A percentile compares a stretch with the other conserved stretches of the same genome.
phyloP scores from a whole-genome alignment of 2,329 filamentous ascomycete species.

The Neocatenulostroma microsporum region DNA sequence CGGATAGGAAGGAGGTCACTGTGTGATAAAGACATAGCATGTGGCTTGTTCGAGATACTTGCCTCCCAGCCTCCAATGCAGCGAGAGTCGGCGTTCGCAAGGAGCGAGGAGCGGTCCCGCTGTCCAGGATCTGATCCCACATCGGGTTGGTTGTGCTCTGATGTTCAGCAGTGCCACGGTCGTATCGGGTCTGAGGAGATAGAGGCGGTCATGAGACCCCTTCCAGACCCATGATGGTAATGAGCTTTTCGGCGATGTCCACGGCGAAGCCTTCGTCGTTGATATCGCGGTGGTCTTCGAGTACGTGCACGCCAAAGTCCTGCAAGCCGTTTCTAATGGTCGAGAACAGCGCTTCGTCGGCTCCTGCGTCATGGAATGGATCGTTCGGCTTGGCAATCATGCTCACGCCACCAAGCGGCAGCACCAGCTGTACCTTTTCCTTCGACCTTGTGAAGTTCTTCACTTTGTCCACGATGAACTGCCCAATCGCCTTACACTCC shows the following conservation, averaged over 20 bases:
- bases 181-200: too few relatives aligned
- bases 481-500: slow-evolving; percentile 50
- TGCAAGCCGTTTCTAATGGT: slow-evolving; percentile 44
- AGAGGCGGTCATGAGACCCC: too few relatives aligned
- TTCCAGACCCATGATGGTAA: slow-evolving; percentile 17
- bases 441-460: slow-evolving; percentile 32
- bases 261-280: slow-evolving; percentile 49
- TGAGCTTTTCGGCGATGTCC: slow-evolving; percentile 36
- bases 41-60: too few relatives aligned
- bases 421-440: slow-evolving; percentile 46
- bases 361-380: slow-evolving; percentile 46
- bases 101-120: too few relatives aligned
- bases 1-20: too few relatives aligned
- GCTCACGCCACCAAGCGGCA: slow-evolving; percentile 56
- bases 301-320: slow-evolving; percentile 45
- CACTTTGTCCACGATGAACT: slow-evolving; percentile 50
- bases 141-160: too few relatives aligned
- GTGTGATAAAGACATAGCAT: too few relatives aligned
- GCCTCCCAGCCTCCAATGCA: too few relatives aligned
- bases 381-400: slow-evolving; percentile 48
- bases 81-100: too few relatives aligned
- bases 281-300: slow-evolving; percentile 46
- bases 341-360: slow-evolving; percentile 42
- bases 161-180: background rate
- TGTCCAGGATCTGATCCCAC: too few relatives aligned